phyloP scores from a whole-genome alignment of 1,284 basidiomycete genomes.

The Cryptococcus sp. region DNA sequence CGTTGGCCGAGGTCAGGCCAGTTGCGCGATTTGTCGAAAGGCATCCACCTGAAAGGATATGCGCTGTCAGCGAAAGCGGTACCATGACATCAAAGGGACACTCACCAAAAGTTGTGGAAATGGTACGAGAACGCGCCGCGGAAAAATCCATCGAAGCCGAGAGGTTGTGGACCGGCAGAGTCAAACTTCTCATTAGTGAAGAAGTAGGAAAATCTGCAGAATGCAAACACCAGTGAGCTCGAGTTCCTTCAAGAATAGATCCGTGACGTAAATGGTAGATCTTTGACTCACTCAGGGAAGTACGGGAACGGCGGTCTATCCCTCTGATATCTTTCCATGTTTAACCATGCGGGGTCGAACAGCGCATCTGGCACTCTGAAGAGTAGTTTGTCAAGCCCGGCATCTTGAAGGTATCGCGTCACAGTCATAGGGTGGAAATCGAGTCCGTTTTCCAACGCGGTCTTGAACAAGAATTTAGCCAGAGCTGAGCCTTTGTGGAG shows the following conservation, averaged over 20 bases:
- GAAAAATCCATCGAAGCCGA: slow-evolving; percentile 84
- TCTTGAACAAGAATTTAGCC: slow-evolving; percentile 77
- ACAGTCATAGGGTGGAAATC: slow-evolving; percentile 89
- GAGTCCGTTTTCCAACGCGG: slow-evolving; percentile 77
- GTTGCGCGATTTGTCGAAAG: slow-evolving; percentile 82
- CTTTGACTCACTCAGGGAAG: slow-evolving; percentile 66
- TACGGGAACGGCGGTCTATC: slow-evolving; percentile 81
- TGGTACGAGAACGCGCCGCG: slow-evolving; percentile 82
- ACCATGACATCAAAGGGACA: neutral
- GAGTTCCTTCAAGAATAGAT: neutral
- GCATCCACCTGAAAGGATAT: slow-evolving; percentile 71
- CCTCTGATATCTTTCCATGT: slow-evolving; percentile 76
- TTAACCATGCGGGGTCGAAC: slow-evolving; percentile 84
- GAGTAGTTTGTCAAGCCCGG: slow-evolving; percentile 68
- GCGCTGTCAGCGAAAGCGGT: too few species aligned
- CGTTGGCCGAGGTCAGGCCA: slow-evolving; percentile 84
- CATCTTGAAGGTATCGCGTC: slow-evolving; percentile 74
- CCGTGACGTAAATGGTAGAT: neutral
- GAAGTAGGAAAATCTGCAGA: slow-evolving; percentile 68
- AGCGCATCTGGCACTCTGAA: slow-evolving; percentile 78
- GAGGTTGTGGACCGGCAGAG: slow-evolving; percentile 69
- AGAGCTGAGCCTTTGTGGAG: slow-evolving; percentile 79
- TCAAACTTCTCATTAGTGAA: slow-evolving; percentile 72
- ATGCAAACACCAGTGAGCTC: slow-evolving; percentile 1
- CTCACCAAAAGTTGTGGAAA: slow-evolving; percentile 78